Evolutionary conservation across 345 rosid genomes (phyloP), one percentile per base, ranked within the genome.

Genomic region (Abelmoschus esculentus): DNA sequence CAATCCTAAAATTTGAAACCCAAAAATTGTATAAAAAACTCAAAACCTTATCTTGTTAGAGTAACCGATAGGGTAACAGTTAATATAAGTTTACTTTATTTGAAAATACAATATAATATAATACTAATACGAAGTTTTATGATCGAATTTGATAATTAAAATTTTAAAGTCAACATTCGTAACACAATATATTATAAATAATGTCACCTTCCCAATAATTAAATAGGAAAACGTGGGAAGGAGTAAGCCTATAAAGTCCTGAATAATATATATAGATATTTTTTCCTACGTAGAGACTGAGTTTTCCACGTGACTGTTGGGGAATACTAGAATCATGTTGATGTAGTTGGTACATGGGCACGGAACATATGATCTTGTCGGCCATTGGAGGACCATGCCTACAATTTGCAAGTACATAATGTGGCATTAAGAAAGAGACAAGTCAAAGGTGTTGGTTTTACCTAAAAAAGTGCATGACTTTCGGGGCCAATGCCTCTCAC

Each of bases 351-450:
- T 12, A 44, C 29, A 61, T 26, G 54, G 68, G 53, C 50, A 40
- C 19, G 3, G 40, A 22, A 64, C 54, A 42, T 38, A 38, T 22
- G 54, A 64, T 44, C 68, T 44, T 64, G 44, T 64, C 12, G 34
- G 34, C 18, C 18, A 67, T 67, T 17, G 8, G 9, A 67, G 72
- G 72, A 26, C 61, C 77, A 18, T 64, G 62, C 64, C 50, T n/a
- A 14, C 49, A 28, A 6, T 7, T 28, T 55, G 18, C 14, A 57
- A 69, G 22, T 61, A 53, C 69, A 40, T 61, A 17, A 61, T 42
- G 59, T 66, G 78, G 66, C 75, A 60, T 60, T 34, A 32, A 60
- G 53, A 53, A 46, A 53, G 67, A 22, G 60, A 55, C 32, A 55
- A 55, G 75, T 60, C 74, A 73, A 53, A 59, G 53, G 10, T 26